Base-by-base conservation (phyloP, 805 yeast species). In the Saccharomycopsis selenospora region DNA sequence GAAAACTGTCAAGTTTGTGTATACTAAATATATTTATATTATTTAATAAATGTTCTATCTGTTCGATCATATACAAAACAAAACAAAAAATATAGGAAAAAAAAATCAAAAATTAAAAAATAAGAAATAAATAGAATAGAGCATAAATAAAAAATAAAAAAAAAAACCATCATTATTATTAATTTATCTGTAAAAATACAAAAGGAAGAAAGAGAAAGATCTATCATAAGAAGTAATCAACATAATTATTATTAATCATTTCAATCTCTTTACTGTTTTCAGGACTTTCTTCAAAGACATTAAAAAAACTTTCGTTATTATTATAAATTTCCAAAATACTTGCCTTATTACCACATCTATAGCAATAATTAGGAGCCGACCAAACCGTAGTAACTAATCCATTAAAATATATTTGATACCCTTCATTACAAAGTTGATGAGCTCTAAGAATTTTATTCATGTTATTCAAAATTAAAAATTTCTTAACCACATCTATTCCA, bases 281-380 rank as follows among this genome's bases (percentile, higher is more conserved):
- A 0, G 98, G 98, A 5, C 97, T 93, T 11, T 96, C 98, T 55
- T 88, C 98, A 65, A 93, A 93, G 1, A 95, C 95, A 61, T 93
- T 93, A 66, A 91, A 93, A 57, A 70, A 76, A 53, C 77, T 73
- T 47, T 78, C 80, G 42, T 85, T 82, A 23, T 80, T 78, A 44
- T 76, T 78, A 56, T 75, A 77, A 3, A 93, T 79, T 63, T 93
- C 99, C 54, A 93, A 71, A n/a, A 93, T 90, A n/a, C 96, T 85
- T 3, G 99, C 99, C 61, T 88, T 80, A 62, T 93, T 93, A 0
- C 99, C 99, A 64, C 99, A 93, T 53, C 99, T 66, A 60, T 93
- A 93, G 62, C 99, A 93, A 62, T 93, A 93, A 61, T 93, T 93
- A 0, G 99, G 99, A 0, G 99, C 99, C 0, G 93, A 82, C 99